Percentiles rank a stretch among this genome's conserved stretches.
These are phyloP conservation scores for Orbilia quercus DNA, from an alignment of 2,329 filamentous ascomycete species.

Conservation along the genomic window DNA sequence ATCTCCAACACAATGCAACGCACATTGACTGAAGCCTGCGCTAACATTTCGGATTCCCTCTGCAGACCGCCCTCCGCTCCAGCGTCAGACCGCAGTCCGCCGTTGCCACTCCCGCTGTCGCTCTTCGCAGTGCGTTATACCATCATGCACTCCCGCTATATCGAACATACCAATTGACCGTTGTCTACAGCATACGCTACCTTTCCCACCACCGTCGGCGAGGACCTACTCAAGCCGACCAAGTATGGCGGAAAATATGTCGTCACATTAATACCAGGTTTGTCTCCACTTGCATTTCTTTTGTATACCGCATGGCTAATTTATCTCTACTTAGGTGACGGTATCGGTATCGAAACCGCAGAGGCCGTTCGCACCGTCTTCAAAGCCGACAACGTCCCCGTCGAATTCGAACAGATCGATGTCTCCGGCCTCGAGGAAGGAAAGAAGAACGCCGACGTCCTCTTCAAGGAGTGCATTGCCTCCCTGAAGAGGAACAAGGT, in stretches of 20 bases:
- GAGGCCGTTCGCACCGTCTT: conserved; percentile 99
- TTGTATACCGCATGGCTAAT: neutral
- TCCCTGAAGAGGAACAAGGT: conserved; percentile 99
- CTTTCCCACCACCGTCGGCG: conserved; percentile 50
- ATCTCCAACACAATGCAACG: conserved; percentile 22
- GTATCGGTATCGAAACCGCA: conserved; percentile 96
- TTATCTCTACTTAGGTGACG: conserved; percentile 72
- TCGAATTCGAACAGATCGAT: conserved; percentile 99
- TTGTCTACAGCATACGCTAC: conserved; percentile 40
- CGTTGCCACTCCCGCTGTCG: conserved; percentile 44
- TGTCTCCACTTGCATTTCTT: neutral
- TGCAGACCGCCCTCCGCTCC: conserved; percentile 50
- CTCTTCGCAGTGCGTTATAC: conserved; percentile 37
- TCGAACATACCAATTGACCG: conserved; percentile 22
- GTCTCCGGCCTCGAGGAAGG: conserved; percentile 89
- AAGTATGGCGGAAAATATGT: conserved; percentile 99
- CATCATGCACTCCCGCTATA: neutral
- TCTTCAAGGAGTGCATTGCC: conserved; percentile 94
- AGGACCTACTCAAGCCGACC: conserved; percentile 97
- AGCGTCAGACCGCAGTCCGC: conserved; percentile 43
- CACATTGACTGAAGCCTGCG: no score
- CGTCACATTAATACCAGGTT: conserved; percentile 95
- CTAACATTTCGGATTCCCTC: conserved; percentile 4
- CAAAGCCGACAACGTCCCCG: conserved; percentile 98
- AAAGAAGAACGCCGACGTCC: conserved; percentile 87